phyloP scores from a whole-genome alignment of 495 filamentous ascomycete genomes.

The Hypoxylon crocopeplum region DNA sequence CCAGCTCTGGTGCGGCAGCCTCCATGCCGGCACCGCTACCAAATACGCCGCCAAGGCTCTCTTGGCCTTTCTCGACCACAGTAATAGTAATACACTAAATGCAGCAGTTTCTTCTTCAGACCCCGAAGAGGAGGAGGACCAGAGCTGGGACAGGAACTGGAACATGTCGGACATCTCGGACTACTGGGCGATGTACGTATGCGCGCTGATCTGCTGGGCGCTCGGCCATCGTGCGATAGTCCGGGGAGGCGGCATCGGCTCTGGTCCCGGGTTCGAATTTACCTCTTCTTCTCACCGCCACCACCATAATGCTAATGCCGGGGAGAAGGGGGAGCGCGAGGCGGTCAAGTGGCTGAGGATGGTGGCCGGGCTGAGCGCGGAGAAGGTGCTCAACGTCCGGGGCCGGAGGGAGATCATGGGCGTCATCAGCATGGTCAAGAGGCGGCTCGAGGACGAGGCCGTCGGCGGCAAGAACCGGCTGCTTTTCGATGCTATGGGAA shows the following conservation, averaged over 20 bases:
- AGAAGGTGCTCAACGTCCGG: constrained; percentile 39
- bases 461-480: constrained; percentile 47
- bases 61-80: constrained; percentile 27
- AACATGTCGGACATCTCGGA: constrained; percentile 50
- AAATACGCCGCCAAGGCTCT: constrained; percentile 40
- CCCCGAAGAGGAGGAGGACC: constrained; percentile 8
- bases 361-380: constrained; percentile 31
- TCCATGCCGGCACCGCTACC: constrained; percentile 25
- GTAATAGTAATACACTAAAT: constrained; percentile 33
- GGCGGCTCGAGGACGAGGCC: constrained; percentile 49
- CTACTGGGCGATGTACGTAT: constrained; percentile 57
- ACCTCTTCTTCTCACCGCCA: constrained; percentile 10
- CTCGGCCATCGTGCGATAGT: constrained; percentile 41
- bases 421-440: constrained; percentile 49
- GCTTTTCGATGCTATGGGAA: constrained; percentile 53
- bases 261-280: constrained; percentile 11
- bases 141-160: constrained; percentile 8
- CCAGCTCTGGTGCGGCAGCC: constrained; percentile 42
- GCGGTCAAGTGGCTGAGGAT: constrained; percentile 36
- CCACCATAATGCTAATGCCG: constrained; percentile 33
- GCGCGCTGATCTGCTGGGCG: constrained; percentile 57
- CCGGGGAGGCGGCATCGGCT: constrained; percentile 10
- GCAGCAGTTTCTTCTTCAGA: constrained; percentile 32
- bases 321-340: constrained; percentile 31
- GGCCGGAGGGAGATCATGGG: constrained; percentile 44